These are phyloP conservation scores for Macrolepiota fuliginosa DNA, from an alignment of 768 basidiomycete species.

Conservation along the genomic window DNA sequence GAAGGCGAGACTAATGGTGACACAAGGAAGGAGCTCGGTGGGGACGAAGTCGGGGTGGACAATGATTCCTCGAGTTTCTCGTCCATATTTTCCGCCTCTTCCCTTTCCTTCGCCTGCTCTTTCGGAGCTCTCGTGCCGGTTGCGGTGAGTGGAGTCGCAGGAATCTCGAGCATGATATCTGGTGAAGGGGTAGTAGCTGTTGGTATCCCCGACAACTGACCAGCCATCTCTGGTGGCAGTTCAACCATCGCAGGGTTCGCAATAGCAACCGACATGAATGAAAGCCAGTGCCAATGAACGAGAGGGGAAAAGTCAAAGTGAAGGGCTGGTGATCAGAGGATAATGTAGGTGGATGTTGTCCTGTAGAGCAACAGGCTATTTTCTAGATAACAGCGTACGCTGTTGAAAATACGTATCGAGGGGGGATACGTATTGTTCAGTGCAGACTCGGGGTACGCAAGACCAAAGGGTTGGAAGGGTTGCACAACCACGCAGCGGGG, in stretches of 20 bases:
- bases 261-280: neutral
- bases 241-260: neutral
- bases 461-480: neutral
- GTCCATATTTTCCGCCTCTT: neutral
- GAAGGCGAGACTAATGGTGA: constrained; percentile 17
- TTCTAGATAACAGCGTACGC: neutral
- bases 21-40: constrained; percentile 9
- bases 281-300: neutral
- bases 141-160: neutral
- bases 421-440: neutral
- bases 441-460: no score
- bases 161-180: neutral
- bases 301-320: neutral
- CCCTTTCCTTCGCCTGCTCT: neutral
- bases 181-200: neutral
- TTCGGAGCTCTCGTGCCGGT: neutral
- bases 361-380: neutral
- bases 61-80: neutral
- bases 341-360: no score
- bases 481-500: neutral
- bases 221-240: neutral
- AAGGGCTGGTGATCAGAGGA: neutral
- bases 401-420: neutral
- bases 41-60: neutral
- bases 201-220: neutral